These are phyloP conservation scores for Rostrohypoxylon terebratum DNA, from an alignment of 495 filamentous ascomycete genomes.

Conservation along the genomic window DNA sequence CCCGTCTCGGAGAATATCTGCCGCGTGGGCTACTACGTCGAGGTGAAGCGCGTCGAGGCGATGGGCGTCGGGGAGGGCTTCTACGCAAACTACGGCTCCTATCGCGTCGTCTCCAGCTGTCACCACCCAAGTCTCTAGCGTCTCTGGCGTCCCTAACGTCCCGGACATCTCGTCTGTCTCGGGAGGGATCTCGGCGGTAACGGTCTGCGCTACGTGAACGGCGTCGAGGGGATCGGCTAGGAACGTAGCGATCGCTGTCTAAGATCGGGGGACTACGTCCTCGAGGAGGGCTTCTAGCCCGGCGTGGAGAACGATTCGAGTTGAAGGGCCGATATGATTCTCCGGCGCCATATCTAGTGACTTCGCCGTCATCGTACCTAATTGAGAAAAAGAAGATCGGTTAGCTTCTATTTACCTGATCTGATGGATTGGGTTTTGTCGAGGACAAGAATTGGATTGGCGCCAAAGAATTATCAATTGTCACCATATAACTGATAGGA, in stretches of 20 bases:
- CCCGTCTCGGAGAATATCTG: conserved; percentile 57
- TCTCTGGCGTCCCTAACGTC: conserved; percentile 36
- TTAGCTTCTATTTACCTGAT: not conserved
- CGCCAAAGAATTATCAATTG: not conserved
- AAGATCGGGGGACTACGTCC: conserved; percentile 52
- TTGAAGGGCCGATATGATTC: conserved; percentile 67
- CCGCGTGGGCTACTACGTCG: conserved; percentile 52
- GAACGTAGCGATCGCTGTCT: conserved; percentile 55
- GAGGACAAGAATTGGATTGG: not conserved
- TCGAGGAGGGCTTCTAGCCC: conserved; percentile 56
- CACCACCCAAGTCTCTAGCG: conserved; percentile 44
- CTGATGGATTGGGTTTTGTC: not conserved
- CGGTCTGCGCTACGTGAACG: conserved; percentile 51
- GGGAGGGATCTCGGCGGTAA: conserved; percentile 50
- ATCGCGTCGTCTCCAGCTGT: conserved; percentile 58
- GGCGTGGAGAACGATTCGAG: conserved; percentile 60
- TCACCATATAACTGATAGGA: not conserved
- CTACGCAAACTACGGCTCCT: conserved; percentile 54
- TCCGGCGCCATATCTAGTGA: conserved; percentile 66
- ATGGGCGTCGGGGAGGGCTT: conserved; percentile 47
- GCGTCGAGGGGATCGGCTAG: conserved; percentile 50
- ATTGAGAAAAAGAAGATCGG: not conserved
- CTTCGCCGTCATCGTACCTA: conserved; percentile 67
- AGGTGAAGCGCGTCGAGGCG: conserved; percentile 54
- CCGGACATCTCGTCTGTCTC: conserved; percentile 46